phyloP scores from a whole-genome alignment of 371 early-diverging fungal genomes.

The Lichtheimia ramosa region DNA sequence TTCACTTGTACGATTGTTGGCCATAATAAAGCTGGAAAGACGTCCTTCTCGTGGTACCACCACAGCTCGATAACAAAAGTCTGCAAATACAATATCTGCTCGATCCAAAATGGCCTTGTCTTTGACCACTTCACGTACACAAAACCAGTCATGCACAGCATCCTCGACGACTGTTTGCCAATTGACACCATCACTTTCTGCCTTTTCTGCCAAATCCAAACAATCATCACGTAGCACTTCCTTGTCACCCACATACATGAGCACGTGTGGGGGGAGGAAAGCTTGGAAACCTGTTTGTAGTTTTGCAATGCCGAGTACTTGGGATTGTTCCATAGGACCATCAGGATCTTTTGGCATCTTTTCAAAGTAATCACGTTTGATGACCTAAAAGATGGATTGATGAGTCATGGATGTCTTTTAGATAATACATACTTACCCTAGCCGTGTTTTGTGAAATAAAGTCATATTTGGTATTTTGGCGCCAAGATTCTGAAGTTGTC shows the following conservation, averaged over 20 bases:
- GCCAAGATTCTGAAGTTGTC: slow-evolving; percentile 40
- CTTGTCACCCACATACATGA: slow-evolving; percentile 38
- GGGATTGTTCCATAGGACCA: slow-evolving; percentile 21
- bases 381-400: slow-evolving; percentile 10
- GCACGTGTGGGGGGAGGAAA: slow-evolving; percentile 25
- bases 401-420: background rate
- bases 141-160: slow-evolving; percentile 50
- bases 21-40: slow-evolving; percentile 12
- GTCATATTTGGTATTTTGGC: slow-evolving; percentile 36
- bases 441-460: slow-evolving; percentile 40
- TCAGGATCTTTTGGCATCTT: slow-evolving; percentile 24
- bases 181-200: slow-evolving; percentile 35
- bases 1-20: slow-evolving; percentile 18
- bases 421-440: slow-evolving; percentile 5
- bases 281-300: slow-evolving; percentile 37
- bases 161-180: slow-evolving; percentile 39
- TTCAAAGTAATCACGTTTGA: slow-evolving; percentile 44
- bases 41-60: slow-evolving; percentile 19
- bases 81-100: slow-evolving; percentile 33
- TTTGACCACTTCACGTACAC: slow-evolving; percentile 44
- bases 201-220: slow-evolving; percentile 33
- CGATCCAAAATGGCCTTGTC: slow-evolving; percentile 31
- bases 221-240: slow-evolving; percentile 46
- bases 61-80: slow-evolving; percentile 35
- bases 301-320: slow-evolving; percentile 36